Conservation (phyloP, 495 filamentous ascomycete species). For the Annulohypoxylon nitens region DNA sequence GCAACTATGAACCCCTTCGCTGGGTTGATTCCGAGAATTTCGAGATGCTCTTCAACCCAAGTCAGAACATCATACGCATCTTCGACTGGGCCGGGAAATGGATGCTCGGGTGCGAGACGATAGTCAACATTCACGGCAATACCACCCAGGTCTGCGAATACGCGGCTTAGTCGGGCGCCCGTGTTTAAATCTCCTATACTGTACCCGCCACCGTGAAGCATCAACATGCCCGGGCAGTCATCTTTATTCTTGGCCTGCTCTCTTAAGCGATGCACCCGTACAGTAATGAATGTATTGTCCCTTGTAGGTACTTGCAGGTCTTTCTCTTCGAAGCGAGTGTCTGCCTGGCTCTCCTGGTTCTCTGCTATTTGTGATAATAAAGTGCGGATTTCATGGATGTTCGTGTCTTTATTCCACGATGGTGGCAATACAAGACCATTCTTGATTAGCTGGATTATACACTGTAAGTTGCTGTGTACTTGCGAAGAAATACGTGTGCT, state of each 20-base stretch:
- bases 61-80: conserved; percentile 65
- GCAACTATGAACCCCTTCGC: conserved; percentile 62
- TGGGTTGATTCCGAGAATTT: conserved; percentile 52
- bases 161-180: conserved; percentile 48
- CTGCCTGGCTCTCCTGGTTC: neutral
- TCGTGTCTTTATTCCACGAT: conserved; percentile 28
- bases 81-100: conserved; percentile 58
- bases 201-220: conserved; percentile 61
- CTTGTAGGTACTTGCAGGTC: conserved; percentile 53
- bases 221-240: conserved; percentile 54
- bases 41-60: conserved; percentile 48
- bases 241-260: neutral
- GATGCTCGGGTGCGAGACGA: conserved; percentile 61
- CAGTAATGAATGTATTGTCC: conserved; percentile 53
- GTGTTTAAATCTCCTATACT: conserved; percentile 54
- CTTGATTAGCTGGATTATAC: conserved; percentile 1
- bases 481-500: neutral
- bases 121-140: conserved; percentile 59
- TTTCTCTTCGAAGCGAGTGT: conserved; percentile 11
- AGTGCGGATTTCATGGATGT: conserved; percentile 28
- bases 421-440: conserved; percentile 7
- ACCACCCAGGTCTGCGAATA: conserved; percentile 50
- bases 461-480: neutral
- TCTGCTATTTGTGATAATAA: conserved; percentile 3
- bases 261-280: conserved; percentile 48